These are phyloP conservation scores for Fusarium sp. DNA, from an alignment of 2,329 filamentous ascomycete species.

Conservation along the genomic window DNA sequence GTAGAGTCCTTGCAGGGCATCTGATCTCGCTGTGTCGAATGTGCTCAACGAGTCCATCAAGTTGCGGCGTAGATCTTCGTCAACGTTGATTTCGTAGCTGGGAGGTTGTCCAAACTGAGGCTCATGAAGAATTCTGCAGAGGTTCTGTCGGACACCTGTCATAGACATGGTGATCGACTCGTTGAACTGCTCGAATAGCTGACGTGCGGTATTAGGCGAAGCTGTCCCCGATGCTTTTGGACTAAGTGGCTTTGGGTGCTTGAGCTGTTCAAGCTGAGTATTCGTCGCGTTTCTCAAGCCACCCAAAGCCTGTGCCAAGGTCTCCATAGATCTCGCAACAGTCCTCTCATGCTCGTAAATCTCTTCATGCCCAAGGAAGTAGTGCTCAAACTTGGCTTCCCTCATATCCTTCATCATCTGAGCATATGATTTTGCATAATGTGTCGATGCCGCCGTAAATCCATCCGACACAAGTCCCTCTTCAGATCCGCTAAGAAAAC, in stretches of 20 bases:
- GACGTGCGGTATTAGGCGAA: background rate
- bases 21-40: slow-evolving; percentile 91
- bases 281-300: slow-evolving; percentile 88
- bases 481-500: slow-evolving; percentile 85
- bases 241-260: slow-evolving; percentile 42
- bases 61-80: slow-evolving; percentile 81
- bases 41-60: slow-evolving; percentile 89
- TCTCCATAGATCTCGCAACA: slow-evolving; percentile 85
- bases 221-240: fast-evolving
- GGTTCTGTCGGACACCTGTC: slow-evolving; percentile 12
- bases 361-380: slow-evolving; percentile 79
- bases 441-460: slow-evolving; percentile 69
- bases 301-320: slow-evolving; percentile 86
- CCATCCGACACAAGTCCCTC: slow-evolving; percentile 74
- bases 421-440: slow-evolving; percentile 73
- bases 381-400: slow-evolving; percentile 92
- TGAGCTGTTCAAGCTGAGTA: slow-evolving; percentile 86
- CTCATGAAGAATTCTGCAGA: slow-evolving; percentile 36
- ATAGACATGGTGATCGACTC: slow-evolving; percentile 29
- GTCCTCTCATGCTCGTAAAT: slow-evolving; percentile 82
- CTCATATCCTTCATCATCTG: slow-evolving; percentile 80
- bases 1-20: slow-evolving; percentile 83
- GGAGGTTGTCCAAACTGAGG: slow-evolving; percentile 45
- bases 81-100: slow-evolving; percentile 61
- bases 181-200: slow-evolving; percentile 33